Conservation (phyloP, 306 rosid species). For the Cicer chorassanicum region DNA sequence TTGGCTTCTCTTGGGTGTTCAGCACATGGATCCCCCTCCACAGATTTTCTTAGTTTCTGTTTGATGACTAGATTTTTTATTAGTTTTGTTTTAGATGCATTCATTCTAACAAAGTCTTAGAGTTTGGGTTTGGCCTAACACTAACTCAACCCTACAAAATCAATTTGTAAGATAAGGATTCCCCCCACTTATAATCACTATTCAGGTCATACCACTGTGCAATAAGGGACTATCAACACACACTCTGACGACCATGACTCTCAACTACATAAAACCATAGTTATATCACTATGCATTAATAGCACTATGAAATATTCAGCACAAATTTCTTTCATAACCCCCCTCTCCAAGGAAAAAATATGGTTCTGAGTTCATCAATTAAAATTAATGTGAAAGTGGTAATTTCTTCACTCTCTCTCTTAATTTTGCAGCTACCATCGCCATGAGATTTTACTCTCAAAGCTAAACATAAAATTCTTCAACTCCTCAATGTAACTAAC, state of each 20-base stretch:
- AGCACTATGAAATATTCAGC: background rate
- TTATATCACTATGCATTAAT: background rate
- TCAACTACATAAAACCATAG: background rate
- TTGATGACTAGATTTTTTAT: background rate
- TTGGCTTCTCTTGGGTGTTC: constrained; percentile 7
- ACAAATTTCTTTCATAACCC: constrained; percentile 10
- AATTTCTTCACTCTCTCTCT: constrained; percentile 23
- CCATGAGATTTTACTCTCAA: constrained; percentile 10
- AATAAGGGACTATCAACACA: background rate
- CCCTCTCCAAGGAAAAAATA: background rate
- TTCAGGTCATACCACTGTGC: background rate
- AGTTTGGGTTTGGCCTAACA: background rate
- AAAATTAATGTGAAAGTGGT: constrained; percentile 5
- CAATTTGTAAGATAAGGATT: background rate
- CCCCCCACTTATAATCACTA: background rate
- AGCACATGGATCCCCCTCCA: constrained; percentile 28
- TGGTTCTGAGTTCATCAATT: constrained; percentile 12
- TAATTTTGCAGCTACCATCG: background rate
- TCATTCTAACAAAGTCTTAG: constrained; percentile 6
- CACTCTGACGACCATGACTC: background rate
- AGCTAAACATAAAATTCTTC: background rate
- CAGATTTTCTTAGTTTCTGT: constrained; percentile 12
- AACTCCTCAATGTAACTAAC: background rate
- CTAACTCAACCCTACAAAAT: background rate
- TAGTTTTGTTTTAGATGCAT: constrained; percentile 15